Percentiles rank a stretch among this genome's conserved stretches.
Evolutionary conservation across 441 rosid genomes (phyloP).

Genomic region (Erodium moschatum): DNA sequence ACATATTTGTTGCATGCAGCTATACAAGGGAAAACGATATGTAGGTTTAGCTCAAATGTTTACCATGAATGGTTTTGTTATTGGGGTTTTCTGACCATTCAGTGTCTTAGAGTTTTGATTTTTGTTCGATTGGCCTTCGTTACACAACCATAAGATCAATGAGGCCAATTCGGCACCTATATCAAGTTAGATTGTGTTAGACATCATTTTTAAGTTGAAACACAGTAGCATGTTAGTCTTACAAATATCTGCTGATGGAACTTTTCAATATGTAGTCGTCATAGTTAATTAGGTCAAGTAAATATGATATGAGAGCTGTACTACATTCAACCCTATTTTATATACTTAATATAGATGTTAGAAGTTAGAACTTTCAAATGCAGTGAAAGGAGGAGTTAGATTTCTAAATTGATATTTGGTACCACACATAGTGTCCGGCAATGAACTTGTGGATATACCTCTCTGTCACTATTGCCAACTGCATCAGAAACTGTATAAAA

Average conservation of each 20-base stretch:
- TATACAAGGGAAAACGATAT: background rate
- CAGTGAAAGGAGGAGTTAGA: background rate
- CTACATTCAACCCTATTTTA: background rate
- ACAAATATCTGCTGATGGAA: background rate
- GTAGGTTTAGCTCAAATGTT: background rate
- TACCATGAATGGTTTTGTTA: background rate
- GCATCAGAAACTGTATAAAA: background rate
- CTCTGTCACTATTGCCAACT: background rate
- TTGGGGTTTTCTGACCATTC: background rate
- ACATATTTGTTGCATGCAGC: background rate
- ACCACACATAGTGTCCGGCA: background rate
- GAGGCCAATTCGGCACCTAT: too few species aligned
- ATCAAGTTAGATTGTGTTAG: background rate
- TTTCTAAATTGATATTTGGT: background rate
- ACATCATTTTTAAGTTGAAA: background rate
- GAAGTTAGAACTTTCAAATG: background rate
- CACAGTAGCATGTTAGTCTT: background rate
- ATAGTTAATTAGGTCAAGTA: background rate
- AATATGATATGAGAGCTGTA: background rate
- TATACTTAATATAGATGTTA: background rate
- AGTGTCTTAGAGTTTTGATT: background rate
- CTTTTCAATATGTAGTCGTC: background rate
- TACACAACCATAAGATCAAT: too few species aligned
- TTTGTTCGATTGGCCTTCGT: too few species aligned
- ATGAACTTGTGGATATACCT: background rate